These are phyloP conservation scores for Salvia splendens DNA, from an alignment of 257 asterid species.

Conservation along the genomic window DNA sequence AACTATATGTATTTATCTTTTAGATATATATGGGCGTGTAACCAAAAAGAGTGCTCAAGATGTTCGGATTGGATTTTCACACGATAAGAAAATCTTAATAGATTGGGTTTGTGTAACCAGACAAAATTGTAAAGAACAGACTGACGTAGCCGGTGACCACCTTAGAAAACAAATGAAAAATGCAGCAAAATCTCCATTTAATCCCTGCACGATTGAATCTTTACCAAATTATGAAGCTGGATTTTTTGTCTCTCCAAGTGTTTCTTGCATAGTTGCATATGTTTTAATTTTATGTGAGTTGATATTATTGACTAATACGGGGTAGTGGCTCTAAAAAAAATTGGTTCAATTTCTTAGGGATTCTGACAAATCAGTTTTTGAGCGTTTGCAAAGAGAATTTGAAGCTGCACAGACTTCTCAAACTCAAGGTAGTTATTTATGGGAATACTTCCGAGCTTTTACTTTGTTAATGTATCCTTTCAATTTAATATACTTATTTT, in stretches of 20 bases:
- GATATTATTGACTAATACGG: conserved; percentile 22
- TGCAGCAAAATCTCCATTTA: background rate
- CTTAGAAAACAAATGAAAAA: background rate
- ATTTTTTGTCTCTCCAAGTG: background rate
- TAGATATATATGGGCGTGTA: too few species aligned
- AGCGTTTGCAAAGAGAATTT: conserved; percentile 88
- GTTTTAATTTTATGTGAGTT: conserved; percentile 3
- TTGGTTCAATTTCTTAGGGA: conserved; percentile 58
- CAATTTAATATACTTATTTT: conserved; percentile 10
- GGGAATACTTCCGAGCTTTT: background rate
- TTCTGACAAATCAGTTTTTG: conserved; percentile 86
- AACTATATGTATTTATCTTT: too few species aligned
- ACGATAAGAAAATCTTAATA: background rate
- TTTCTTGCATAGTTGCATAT: background rate
- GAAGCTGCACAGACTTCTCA: conserved; percentile 86
- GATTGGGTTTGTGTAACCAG: background rate
- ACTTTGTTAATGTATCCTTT: background rate
- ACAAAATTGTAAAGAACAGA: background rate
- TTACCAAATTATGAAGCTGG: conserved; percentile 1
- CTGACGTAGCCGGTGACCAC: too few species aligned
- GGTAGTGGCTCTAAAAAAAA: conserved; percentile 30
- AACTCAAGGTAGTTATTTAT: conserved; percentile 67
- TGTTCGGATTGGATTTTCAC: background rate
- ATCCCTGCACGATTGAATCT: background rate
- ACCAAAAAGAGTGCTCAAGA: too few species aligned